Conservation (phyloP, 306 rosid genomes). For the Oemleria cerasiformis region DNA sequence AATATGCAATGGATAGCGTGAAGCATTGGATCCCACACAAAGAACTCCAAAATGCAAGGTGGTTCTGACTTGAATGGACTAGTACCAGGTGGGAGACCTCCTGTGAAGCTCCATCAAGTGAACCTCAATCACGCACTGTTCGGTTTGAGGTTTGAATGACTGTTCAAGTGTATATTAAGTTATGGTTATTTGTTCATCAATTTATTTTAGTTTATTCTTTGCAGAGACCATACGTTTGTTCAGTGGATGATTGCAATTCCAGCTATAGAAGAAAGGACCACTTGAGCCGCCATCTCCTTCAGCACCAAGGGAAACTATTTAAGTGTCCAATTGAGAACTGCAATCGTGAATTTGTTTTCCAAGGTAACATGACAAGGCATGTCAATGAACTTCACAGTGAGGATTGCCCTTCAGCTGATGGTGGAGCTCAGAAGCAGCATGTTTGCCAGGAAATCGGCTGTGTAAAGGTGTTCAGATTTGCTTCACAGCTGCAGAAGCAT, state of each 20-base stretch:
- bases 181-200: neutral
- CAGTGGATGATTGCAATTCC: slow-evolving; percentile 56
- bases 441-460: slow-evolving; percentile 68
- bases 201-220: slow-evolving; percentile 11
- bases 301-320: slow-evolving; percentile 58
- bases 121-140: slow-evolving; percentile 70
- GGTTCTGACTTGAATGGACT: slow-evolving; percentile 65
- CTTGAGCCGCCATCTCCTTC: slow-evolving; percentile 64
- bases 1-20: slow-evolving; percentile 46
- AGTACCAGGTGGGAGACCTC: slow-evolving; percentile 98
- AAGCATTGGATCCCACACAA: slow-evolving; percentile 91
- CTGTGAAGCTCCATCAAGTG: slow-evolving; percentile 93
- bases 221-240: slow-evolving; percentile 70
- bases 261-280: slow-evolving; percentile 89
- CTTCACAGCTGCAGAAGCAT: slow-evolving; percentile 55
- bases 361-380: slow-evolving; percentile 59
- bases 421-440: slow-evolving; percentile 38
- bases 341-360: slow-evolving; percentile 39
- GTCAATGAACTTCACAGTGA: slow-evolving; percentile 49
- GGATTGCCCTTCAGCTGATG: slow-evolving; percentile 16
- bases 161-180: slow-evolving; percentile 13
- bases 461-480: slow-evolving; percentile 63
- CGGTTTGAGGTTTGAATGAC: slow-evolving; percentile 54
- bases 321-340: slow-evolving; percentile 65
- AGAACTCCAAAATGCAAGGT: slow-evolving; percentile 93